Base-by-base conservation (phyloP, 306 rosid genomes). In the Cucumis hystrix region DNA sequence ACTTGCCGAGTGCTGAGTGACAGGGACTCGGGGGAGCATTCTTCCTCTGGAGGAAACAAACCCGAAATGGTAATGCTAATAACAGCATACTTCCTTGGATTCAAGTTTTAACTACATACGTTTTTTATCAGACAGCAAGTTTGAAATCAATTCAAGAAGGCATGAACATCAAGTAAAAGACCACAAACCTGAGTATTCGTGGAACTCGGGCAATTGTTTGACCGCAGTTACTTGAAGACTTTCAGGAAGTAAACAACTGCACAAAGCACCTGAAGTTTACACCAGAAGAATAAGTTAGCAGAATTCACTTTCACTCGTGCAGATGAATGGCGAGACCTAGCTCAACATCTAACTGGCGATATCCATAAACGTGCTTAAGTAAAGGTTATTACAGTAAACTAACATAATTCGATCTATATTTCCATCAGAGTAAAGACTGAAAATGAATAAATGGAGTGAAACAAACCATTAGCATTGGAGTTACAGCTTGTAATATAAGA, bases 171-270 rank as follows among this genome's bases (percentile, higher is more conserved):
- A 0, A 18, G 39, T 74, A 69, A 72, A 63, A 60, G 68, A 76
- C 28, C 75, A 83, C 86, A 82, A 77, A 96, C 99, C 99, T 4
- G 93, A 86, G 76, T 74, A 83, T 4, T 89, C 93, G 20, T 84
- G 92, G 83, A 84, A 87, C 80, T 96, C 98, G 3, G 99, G 97
- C 72, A 81, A 70, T 80, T 88, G 96, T 86, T 92, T 91, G 81
- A 96, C 93, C 41, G 86, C 65, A 43, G 94, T 85, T 65, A 84
- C 90, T 91, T 92, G 91, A 81, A 96, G 91, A 81, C 93, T 87
- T 87, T 96, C 99, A 64, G 99, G 99, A 75, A 96, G 97, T 81
- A 96, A 77, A 84, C 99, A 96, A 78, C 99, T 86, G 80, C 99
- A 96, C 68, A 96, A 52, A 68, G 90, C 77, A 85, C 98, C 99